Evolutionary conservation across 176 grass and related monocot species (phyloP).

Genomic region (Alloteropsis semialata): DNA sequence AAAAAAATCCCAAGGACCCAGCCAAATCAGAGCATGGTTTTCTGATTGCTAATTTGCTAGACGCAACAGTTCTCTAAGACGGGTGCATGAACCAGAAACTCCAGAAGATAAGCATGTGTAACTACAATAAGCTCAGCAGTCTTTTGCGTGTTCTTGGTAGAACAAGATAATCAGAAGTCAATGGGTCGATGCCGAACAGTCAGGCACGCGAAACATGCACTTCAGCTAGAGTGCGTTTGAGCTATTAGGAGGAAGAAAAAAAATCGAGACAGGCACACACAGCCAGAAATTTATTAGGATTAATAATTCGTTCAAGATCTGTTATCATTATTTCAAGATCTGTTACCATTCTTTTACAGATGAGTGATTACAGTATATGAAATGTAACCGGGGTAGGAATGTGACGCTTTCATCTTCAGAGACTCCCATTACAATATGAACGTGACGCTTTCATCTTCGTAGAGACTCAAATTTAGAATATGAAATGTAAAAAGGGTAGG

Average conservation of each 20-base stretch:
- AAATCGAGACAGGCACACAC: too few relatives aligned
- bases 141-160: not conserved
- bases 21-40: not conserved
- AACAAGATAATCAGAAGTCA: not conserved
- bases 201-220: not conserved
- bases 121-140: not conserved
- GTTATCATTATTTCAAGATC: too few relatives aligned
- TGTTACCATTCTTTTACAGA: not conserved
- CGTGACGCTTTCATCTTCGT: too few relatives aligned
- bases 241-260: too few relatives aligned
- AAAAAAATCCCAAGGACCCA: not conserved
- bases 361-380: not conserved
- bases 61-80: not conserved
- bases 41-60: not conserved
- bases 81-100: not conserved
- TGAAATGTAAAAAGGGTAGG: not conserved
- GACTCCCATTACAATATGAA: not conserved
- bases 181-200: not conserved
- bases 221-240: not conserved
- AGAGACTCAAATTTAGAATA: too few relatives aligned
- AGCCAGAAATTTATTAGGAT: too few relatives aligned
- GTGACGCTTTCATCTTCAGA: too few relatives aligned
- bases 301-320: too few relatives aligned
- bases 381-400: not conserved
- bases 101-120: not conserved